A percentile compares a stretch with the other conserved stretches of the same genome.
Conservation (phyloP, 2,329 filamentous ascomycete genomes). For the Microascus cirrosus region DNA sequence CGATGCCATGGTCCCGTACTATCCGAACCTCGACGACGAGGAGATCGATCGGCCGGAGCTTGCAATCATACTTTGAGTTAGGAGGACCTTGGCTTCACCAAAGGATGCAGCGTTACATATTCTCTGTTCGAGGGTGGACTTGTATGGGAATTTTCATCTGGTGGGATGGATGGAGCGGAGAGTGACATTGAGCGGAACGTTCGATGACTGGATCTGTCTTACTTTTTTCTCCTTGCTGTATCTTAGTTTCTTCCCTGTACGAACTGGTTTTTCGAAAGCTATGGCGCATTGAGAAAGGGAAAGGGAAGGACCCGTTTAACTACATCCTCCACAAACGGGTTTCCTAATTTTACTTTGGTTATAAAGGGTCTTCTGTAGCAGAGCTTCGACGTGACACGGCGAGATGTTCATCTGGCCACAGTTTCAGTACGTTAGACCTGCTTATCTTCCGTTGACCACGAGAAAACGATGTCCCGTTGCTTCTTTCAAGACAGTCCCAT, state of each 20-base stretch:
- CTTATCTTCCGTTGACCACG: too few relatives aligned
- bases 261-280: not conserved
- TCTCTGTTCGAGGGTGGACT: not conserved
- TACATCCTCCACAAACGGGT: not conserved
- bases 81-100: not conserved
- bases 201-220: not conserved
- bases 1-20: conserved; percentile 94
- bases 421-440: not conserved
- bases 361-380: not conserved
- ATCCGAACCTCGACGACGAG: conserved; percentile 76
- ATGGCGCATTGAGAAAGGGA: not conserved
- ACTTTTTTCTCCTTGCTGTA: not conserved
- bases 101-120: not conserved
- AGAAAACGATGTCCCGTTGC: too few relatives aligned
- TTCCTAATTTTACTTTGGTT: not conserved
- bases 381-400: not conserved
- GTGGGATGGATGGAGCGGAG: not conserved
- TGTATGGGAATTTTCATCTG: not conserved
- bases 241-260: not conserved
- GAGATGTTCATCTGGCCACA: not conserved
- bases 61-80: conserved; percentile 62
- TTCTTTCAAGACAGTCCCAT: too few relatives aligned
- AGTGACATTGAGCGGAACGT: not conserved
- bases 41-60: conserved; percentile 69
- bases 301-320: not conserved